Evolutionary conservation across 2,329 filamentous ascomycete genomes (phyloP).

Genomic region (Penicillium expansum): DNA sequence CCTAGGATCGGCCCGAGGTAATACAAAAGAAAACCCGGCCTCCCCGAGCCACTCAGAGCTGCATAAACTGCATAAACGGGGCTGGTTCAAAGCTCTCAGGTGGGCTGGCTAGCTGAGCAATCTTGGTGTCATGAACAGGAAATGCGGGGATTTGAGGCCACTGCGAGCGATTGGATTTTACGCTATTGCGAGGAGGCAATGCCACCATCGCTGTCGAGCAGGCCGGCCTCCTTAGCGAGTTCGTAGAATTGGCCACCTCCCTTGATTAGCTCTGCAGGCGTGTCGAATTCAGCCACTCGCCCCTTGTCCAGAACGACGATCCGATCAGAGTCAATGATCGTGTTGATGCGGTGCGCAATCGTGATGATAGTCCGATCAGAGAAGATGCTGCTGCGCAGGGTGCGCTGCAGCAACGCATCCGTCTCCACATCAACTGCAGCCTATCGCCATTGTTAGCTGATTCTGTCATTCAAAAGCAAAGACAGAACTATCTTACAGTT

Average conservation of each 20-base stretch:
- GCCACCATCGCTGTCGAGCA: slow-evolving; percentile 54
- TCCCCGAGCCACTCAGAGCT: slow-evolving; percentile 20
- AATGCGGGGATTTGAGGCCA: slow-evolving; percentile 8
- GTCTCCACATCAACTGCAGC: slow-evolving; percentile 69
- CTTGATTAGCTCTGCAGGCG: slow-evolving; percentile 72
- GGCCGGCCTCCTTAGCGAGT: slow-evolving; percentile 84
- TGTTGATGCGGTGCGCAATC: slow-evolving; percentile 97
- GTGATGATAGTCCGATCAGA: slow-evolving; percentile 94
- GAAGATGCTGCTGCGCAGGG: slow-evolving; percentile 67
- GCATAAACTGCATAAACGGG: slow-evolving; percentile 8
- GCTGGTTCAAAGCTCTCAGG: not conserved
- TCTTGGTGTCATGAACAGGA: slow-evolving; percentile 2
- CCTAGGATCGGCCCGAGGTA: slow-evolving; percentile 14
- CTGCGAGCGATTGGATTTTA: slow-evolving; percentile 11
- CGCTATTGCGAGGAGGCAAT: slow-evolving; percentile 19
- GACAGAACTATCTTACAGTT: slow-evolving; percentile 58
- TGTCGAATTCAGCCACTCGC: slow-evolving; percentile 88
- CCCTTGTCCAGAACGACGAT: slow-evolving; percentile 93
- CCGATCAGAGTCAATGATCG: slow-evolving; percentile 82
- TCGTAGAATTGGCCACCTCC: slow-evolving; percentile 80
- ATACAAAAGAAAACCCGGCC: slow-evolving; percentile 8
- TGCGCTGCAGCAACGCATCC: slow-evolving; percentile 63
- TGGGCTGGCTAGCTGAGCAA: slow-evolving; percentile 12
- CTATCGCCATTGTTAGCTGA: slow-evolving; percentile 35
- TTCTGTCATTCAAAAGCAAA: not conserved